Percentiles rank a stretch among this genome's conserved stretches.
phyloP scores from a whole-genome alignment of 2,329 filamentous ascomycete species.

The Sclerotinia minor region DNA sequence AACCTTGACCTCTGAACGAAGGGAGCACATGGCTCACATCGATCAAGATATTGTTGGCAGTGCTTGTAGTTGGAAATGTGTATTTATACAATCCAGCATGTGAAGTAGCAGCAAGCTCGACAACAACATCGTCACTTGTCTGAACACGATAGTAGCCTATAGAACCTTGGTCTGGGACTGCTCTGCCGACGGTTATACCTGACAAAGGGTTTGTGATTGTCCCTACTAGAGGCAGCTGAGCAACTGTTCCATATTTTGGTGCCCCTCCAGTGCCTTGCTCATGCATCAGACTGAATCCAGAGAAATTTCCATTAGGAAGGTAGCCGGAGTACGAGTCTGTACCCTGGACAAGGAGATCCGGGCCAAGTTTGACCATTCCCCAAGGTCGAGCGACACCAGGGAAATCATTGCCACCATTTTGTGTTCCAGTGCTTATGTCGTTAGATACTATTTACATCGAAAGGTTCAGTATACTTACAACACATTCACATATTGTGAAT shows the following conservation, averaged over 20 bases:
- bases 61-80: conserved; percentile 49
- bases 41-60: conserved; percentile 32
- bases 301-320: conserved; percentile 52
- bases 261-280: conserved; percentile 68
- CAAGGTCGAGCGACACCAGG: conserved; percentile 48
- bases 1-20: conserved; percentile 59
- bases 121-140: conserved; percentile 55
- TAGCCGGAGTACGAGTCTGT: conserved; percentile 57
- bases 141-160: conserved; percentile 63
- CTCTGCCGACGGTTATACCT: conserved; percentile 57
- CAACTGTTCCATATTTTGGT: conserved; percentile 67
- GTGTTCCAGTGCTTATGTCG: conserved; percentile 39
- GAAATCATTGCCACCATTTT: conserved; percentile 50
- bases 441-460: conserved; percentile 7
- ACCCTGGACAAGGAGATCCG: conserved; percentile 46
- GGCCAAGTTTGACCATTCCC: conserved; percentile 49
- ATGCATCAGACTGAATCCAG: conserved; percentile 64
- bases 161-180: conserved; percentile 51
- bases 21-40: conserved; percentile 55
- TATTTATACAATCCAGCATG: conserved; percentile 64
- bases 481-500: conserved; percentile 36
- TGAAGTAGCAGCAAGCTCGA: conserved; percentile 57
- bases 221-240: conserved; percentile 58
- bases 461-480: conserved; percentile 29
- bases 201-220: conserved; percentile 54